phyloP scores from a whole-genome alignment of 345 rosid species.

The Orychophragmus violaceus region DNA sequence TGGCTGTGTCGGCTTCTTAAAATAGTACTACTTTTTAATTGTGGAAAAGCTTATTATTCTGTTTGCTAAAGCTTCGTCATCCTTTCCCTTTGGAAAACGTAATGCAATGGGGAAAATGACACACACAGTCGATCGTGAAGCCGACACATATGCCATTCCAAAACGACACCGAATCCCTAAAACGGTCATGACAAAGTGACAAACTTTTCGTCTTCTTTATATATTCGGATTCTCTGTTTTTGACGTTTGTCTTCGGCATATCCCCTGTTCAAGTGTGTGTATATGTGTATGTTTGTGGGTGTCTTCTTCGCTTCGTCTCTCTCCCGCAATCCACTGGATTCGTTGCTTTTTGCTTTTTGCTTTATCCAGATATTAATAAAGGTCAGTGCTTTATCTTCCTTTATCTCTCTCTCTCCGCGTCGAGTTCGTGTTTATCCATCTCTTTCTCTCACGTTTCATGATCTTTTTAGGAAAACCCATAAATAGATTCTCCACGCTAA shows the following conservation, averaged over 20 bases:
- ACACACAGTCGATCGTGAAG: not conserved
- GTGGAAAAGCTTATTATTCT: not conserved
- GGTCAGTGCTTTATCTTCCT: constrained; percentile 8
- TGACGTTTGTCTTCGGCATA: constrained; percentile 5
- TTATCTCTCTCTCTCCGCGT: constrained; percentile 14
- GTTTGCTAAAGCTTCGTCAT: not conserved
- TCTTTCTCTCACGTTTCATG: not conserved
- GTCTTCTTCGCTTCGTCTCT: constrained; percentile 7
- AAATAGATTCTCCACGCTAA: not conserved
- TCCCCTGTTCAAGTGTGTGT: constrained; percentile 10
- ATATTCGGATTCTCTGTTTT: not conserved
- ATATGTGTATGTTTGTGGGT: not conserved
- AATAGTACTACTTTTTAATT: not conserved
- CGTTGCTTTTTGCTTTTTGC: not conserved
- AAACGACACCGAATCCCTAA: constrained; percentile 1
- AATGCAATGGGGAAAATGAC: constrained; percentile 18
- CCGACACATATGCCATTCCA: constrained; percentile 13
- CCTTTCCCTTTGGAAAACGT: not conserved
- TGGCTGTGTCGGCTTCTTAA: not conserved
- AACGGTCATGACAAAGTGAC: constrained; percentile 19
- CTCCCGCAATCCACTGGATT: not conserved
- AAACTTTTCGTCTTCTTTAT: constrained; percentile 4
- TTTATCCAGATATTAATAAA: constrained; percentile 11
- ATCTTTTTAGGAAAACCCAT: constrained; percentile 6
- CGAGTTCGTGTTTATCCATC: constrained; percentile 21